Evolutionary conservation across 768 basidiomycete species (phyloP).

Genomic region (Lactarius evosmus): DNA sequence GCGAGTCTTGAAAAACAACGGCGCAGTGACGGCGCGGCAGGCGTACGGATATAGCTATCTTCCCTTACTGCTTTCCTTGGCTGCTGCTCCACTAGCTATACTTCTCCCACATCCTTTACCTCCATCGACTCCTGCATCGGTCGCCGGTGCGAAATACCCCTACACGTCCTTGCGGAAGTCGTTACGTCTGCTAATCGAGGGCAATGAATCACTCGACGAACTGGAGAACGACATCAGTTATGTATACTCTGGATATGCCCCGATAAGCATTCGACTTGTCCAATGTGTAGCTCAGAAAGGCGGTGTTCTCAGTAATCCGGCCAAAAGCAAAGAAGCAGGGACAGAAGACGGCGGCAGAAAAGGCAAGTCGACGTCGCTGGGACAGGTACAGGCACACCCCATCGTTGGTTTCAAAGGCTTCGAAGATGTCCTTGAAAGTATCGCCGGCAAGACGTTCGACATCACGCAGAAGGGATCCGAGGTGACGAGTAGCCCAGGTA

Average conservation of each 20-base stretch:
- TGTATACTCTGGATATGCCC: constrained; percentile 96
- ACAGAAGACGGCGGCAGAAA: constrained; percentile 39
- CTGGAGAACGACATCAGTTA: constrained; percentile 94
- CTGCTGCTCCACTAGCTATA: constrained; percentile 62
- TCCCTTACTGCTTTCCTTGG: constrained; percentile 62
- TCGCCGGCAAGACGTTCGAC: constrained; percentile 88
- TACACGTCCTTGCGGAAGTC: constrained; percentile 75
- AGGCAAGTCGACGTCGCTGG: constrained; percentile 39
- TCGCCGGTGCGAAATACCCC: constrained; percentile 57
- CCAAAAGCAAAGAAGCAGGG: constrained; percentile 53
- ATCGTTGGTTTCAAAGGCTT: constrained; percentile 98
- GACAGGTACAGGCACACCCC: constrained; percentile 79
- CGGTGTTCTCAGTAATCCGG: constrained; percentile 78
- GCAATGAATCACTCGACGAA: constrained; percentile 72
- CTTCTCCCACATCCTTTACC: constrained; percentile 69
- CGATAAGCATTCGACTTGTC: constrained; percentile 85
- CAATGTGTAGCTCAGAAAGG: constrained; percentile 93
- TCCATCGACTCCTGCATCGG: constrained; percentile 41
- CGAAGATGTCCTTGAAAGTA: constrained; percentile 78
- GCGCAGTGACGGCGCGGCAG: constrained; percentile 40
- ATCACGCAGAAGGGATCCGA: constrained; percentile 49
- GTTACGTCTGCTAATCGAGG: constrained; percentile 89
- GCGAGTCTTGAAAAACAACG: not conserved
- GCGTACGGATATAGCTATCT: constrained; percentile 74
- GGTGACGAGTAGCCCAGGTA: constrained; percentile 32